phyloP scores from a whole-genome alignment of 768 basidiomycete genomes.

The Leccinum uliginosum region DNA sequence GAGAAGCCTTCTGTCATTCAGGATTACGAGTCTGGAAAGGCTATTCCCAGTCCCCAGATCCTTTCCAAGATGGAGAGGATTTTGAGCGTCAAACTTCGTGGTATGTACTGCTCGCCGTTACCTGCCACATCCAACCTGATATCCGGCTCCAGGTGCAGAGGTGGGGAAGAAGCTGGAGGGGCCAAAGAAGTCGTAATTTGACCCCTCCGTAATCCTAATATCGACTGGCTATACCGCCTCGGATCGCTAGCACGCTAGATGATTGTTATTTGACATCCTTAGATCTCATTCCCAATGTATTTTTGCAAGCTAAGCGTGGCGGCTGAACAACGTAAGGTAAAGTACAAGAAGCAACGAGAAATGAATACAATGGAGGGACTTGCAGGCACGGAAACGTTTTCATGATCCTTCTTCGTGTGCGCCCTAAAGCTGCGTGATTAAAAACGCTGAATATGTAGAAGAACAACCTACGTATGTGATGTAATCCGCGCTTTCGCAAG shows the following conservation, averaged over 20 bases:
- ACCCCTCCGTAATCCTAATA: slow-evolving; percentile 34
- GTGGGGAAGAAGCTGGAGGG: slow-evolving; percentile 86
- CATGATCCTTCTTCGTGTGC: slow-evolving; percentile 31
- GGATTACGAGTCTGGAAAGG: slow-evolving; percentile 87
- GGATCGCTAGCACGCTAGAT: slow-evolving; percentile 17
- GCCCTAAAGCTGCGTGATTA: slow-evolving; percentile 24
- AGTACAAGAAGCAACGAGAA: slow-evolving; percentile 5
- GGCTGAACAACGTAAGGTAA: slow-evolving; percentile 1
- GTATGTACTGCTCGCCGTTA: slow-evolving; percentile 38
- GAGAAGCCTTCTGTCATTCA: slow-evolving; percentile 86
- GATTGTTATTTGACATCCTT: slow-evolving; percentile 12
- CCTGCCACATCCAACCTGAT: slow-evolving; percentile 2
- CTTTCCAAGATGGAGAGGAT: slow-evolving; percentile 84
- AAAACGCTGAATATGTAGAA: not conserved
- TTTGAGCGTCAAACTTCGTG: slow-evolving; percentile 86
- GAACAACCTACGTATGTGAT: slow-evolving; percentile 68
- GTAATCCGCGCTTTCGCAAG: slow-evolving; percentile 93
- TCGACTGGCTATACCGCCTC: slow-evolving; percentile 25
- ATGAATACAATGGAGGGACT: not conserved
- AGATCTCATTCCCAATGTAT: slow-evolving; percentile 27
- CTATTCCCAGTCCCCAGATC: slow-evolving; percentile 82
- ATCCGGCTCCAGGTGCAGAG: slow-evolving; percentile 48
- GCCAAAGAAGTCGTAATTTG: slow-evolving; percentile 64
- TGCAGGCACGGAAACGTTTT: slow-evolving; percentile 1
- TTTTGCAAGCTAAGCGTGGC: slow-evolving; percentile 2